Conservation (phyloP, 495 filamentous ascomycete species). For the Daldinia caldariorum region DNA sequence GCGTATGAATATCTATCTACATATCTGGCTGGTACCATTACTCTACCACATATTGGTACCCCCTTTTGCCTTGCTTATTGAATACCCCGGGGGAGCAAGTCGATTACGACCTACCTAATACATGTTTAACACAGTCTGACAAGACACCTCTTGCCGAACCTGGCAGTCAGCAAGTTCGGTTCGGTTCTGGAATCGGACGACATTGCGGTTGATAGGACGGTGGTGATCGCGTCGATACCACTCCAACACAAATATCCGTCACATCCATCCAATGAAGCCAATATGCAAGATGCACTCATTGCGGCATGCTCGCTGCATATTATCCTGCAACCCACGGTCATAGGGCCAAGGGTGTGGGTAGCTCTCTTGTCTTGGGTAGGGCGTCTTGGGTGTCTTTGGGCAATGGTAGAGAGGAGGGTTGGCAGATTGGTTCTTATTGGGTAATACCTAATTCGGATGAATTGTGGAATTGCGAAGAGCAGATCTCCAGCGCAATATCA, state of each 20-base stretch:
- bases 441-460: conserved; percentile 43
- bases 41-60: not conserved
- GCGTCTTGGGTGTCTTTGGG: not conserved
- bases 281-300: conserved; percentile 49
- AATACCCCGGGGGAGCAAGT: conserved; percentile 19
- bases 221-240: conserved; percentile 41
- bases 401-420: conserved; percentile 13
- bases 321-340: conserved; percentile 43
- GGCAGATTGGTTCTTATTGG: conserved; percentile 39
- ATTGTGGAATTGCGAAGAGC: conserved; percentile 43
- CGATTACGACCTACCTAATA: conserved; percentile 24
- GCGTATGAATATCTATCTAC: not conserved
- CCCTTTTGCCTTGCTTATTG: conserved; percentile 31
- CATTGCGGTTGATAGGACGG: conserved; percentile 41
- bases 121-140: conserved; percentile 11
- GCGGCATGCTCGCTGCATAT: conserved; percentile 39
- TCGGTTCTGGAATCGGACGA: conserved; percentile 46
- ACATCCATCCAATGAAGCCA: conserved; percentile 43
- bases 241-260: conserved; percentile 45
- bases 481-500: conserved; percentile 37
- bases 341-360: conserved; percentile 44
- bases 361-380: conserved; percentile 16
- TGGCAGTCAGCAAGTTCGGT: conserved; percentile 40
- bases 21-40: conserved; percentile 17
- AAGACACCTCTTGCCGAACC: conserved; percentile 44